Evolutionary conservation across 2,329 filamentous ascomycete genomes (phyloP).

Genomic region (Thelonectria discophora): DNA sequence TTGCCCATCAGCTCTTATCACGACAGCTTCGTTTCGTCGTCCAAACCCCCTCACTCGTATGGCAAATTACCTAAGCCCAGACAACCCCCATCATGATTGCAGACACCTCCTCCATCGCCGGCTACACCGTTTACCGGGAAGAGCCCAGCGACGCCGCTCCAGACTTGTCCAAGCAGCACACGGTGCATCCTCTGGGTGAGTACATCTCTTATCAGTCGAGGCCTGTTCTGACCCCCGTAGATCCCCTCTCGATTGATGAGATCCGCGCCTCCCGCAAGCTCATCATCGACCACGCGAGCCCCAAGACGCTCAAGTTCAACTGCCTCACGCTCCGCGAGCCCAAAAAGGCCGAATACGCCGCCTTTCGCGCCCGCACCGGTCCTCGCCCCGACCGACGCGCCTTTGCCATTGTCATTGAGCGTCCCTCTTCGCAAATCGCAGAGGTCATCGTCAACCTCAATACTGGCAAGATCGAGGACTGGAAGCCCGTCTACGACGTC

Average conservation of each 20-base stretch:
- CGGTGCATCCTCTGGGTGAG: slow-evolving; percentile 51
- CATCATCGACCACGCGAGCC: slow-evolving; percentile 51
- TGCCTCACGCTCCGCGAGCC: slow-evolving; percentile 73
- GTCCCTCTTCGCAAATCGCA: slow-evolving; percentile 51
- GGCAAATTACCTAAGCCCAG: slow-evolving; percentile 40
- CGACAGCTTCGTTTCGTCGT: slow-evolving; percentile 17
- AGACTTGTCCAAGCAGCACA: slow-evolving; percentile 44
- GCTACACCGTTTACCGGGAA: slow-evolving; percentile 57
- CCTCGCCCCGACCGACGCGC: slow-evolving; percentile 60
- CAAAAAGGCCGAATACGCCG: slow-evolving; percentile 68
- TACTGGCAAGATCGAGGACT: slow-evolving; percentile 51
- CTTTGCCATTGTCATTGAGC: slow-evolving; percentile 59
- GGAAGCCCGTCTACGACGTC: slow-evolving; percentile 58
- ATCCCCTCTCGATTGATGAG: slow-evolving; percentile 64
- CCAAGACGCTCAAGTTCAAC: slow-evolving; percentile 60
- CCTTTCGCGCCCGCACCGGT: slow-evolving; percentile 61
- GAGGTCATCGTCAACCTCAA: slow-evolving; percentile 62
- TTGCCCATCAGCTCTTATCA: no score
- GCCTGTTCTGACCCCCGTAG: slow-evolving; percentile 40
- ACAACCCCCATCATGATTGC: slow-evolving; percentile 52
- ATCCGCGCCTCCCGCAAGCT: slow-evolving; percentile 60
- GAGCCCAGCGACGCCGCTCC: slow-evolving; percentile 50
- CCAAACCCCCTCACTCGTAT: slow-evolving; percentile 33
- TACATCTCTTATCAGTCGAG: not conserved
- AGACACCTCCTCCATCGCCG: slow-evolving; percentile 55